phyloP scores from a whole-genome alignment of 176 grass and related monocot genomes.

The Thalia dealbata region DNA sequence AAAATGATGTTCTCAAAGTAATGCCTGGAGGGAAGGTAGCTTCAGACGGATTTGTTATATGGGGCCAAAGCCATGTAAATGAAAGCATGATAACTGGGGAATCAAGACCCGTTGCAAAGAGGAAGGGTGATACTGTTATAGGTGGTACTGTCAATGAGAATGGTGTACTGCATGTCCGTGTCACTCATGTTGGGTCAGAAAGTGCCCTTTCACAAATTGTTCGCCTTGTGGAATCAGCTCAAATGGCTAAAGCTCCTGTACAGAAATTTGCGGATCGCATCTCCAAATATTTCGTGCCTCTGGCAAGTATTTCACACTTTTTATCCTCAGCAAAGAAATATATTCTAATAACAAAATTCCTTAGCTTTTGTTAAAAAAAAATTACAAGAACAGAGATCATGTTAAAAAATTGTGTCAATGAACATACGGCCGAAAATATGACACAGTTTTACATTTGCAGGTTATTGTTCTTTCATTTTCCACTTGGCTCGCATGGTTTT shows the following conservation, averaged over 20 bases:
- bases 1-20: slow-evolving; percentile 97
- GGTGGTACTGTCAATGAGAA: slow-evolving; percentile 93
- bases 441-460: neutral
- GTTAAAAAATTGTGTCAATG: neutral
- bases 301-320: slow-evolving; percentile 32
- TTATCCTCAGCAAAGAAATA: no score
- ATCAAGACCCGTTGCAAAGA: slow-evolving; percentile 75
- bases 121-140: slow-evolving; percentile 74
- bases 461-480: slow-evolving; percentile 59
- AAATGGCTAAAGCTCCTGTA: slow-evolving; percentile 94
- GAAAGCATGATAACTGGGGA: slow-evolving; percentile 98
- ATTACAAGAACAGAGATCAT: neutral
- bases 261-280: slow-evolving; percentile 94
- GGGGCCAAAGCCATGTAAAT: slow-evolving; percentile 96
- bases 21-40: slow-evolving; percentile 76
- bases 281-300: slow-evolving; percentile 79
- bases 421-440: neutral
- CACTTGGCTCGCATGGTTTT: slow-evolving; percentile 83
- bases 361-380: neutral
- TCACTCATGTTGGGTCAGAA: slow-evolving; percentile 86
- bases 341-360: neutral
- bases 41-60: slow-evolving; percentile 83
- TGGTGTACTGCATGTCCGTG: slow-evolving; percentile 75
- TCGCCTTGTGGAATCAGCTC: slow-evolving; percentile 74
- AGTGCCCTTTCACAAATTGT: slow-evolving; percentile 84